Percentiles rank a stretch among this genome's conserved stretches.
phyloP scores from a whole-genome alignment of 257 asterid genomes.

The Penstemon barbatus region DNA sequence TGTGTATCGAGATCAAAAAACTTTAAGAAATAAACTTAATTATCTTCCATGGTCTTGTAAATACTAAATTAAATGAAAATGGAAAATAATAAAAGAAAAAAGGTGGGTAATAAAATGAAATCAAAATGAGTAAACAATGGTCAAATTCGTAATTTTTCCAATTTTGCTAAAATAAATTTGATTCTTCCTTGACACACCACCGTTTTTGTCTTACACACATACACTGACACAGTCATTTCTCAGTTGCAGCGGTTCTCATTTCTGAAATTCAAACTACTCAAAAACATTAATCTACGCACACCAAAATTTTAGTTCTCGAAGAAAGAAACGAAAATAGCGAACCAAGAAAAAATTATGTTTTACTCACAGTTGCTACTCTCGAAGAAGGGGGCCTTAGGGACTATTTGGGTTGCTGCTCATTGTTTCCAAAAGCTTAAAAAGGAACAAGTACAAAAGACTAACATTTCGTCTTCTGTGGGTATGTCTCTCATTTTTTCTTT shows the following conservation, averaged over 20 bases:
- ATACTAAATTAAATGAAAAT: not conserved
- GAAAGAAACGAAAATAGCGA: conserved; percentile 17
- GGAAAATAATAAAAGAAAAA: not conserved
- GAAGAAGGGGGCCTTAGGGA: conserved; percentile 71
- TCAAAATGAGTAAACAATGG: not conserved
- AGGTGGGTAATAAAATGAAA: not conserved
- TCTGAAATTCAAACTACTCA: not conserved
- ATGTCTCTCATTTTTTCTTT: conserved; percentile 17
- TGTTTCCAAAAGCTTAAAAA: conserved; percentile 60
- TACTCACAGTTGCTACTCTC: conserved; percentile 71
- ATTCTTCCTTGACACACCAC: conserved; percentile 35
- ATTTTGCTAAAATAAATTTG: not conserved
- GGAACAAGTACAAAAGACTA: conserved; percentile 55
- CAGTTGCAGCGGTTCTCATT: conserved; percentile 21
- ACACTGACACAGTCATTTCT: not conserved
- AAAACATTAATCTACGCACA: not conserved
- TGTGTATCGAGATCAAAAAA: not conserved
- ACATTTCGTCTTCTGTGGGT: conserved; percentile 83
- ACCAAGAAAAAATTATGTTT: conserved; percentile 47
- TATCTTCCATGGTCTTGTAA: not conserved
- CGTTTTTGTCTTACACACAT: conserved; percentile 24
- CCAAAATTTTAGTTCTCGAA: not conserved
- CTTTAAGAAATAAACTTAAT: not conserved
- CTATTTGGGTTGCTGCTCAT: conserved; percentile 95
- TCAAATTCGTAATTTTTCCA: conserved; percentile 11